Percentiles rank a stretch among this genome's conserved stretches.
These are phyloP conservation scores for Lyophyllum decastes DNA, from an alignment of 768 basidiomycete genomes.

Conservation along the genomic window DNA sequence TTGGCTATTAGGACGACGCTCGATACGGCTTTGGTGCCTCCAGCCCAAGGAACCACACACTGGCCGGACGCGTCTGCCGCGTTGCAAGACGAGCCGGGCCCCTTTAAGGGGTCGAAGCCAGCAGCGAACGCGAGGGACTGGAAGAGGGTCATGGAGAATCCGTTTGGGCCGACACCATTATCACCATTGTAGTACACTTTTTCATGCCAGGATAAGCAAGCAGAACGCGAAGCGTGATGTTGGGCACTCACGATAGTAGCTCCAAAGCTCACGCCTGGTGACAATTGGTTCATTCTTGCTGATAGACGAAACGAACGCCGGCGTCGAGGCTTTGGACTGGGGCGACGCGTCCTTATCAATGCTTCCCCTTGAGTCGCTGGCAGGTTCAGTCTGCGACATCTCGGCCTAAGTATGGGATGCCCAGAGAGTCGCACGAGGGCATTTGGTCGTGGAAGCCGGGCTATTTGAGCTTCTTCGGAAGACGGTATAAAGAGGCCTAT, in stretches of 20 bases:
- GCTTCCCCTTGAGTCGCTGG: background rate
- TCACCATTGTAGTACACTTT: conserved; percentile 83
- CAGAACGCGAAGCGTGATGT: background rate
- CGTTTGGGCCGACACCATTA: conserved; percentile 70
- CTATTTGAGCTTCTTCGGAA: conserved; percentile 3
- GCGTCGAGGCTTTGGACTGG: conserved; percentile 3
- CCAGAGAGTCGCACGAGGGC: background rate
- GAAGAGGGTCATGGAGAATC: conserved; percentile 74
- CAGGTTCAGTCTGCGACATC: background rate
- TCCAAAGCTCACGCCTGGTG: conserved; percentile 75
- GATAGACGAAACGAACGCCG: conserved; percentile 39
- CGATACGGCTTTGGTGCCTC: conserved; percentile 71
- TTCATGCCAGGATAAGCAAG: background rate
- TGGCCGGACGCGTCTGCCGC: conserved; percentile 60
- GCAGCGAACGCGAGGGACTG: conserved; percentile 71
- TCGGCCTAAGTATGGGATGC: too few species aligned
- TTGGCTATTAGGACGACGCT: conserved; percentile 79
- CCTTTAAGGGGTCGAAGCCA: conserved; percentile 72
- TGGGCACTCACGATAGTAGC: conserved; percentile 64
- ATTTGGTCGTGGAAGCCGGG: background rate
- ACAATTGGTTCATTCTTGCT: conserved; percentile 65
- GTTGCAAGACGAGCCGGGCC: conserved; percentile 70
- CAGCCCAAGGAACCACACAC: conserved; percentile 79
- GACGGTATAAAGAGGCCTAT: background rate
- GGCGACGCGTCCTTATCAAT: background rate